Evolutionary conservation across 805 yeast species (phyloP), one percentile per base, ranked within the genome.

Genomic region (Maudiozyma bulderi): DNA sequence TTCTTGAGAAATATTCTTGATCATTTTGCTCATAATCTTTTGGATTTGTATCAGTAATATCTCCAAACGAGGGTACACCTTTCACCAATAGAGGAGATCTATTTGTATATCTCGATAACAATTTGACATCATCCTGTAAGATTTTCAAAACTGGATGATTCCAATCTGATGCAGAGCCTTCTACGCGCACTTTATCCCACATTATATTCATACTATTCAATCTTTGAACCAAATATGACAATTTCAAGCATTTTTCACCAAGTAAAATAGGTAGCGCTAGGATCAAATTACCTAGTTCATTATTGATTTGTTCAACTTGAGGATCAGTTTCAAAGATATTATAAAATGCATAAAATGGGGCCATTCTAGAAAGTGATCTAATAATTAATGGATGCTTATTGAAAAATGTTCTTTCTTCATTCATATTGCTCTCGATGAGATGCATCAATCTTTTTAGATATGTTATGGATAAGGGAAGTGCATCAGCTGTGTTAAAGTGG

Each of bases 101-200:
- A 9, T 48, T 39, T 38, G 47, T 49, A n/a, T 33, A 40, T 35
- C 43, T 41, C 13, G 50, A 44, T 2, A 58, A 26, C 30, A 40
- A 40, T 44, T 49, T 47, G 6, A 64, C 54, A 49, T 64, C 68
- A 47, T 58, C 54, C 44, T 57, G 58, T 32, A 64, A 20, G 5
- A 64, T 57, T 31, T 45, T 52, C 42, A 61, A 48, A 3, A 60
- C 59, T 1, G 68, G 68, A 49, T 64, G 67, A 29, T 45, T 51
- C 3, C 56, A 48, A 7, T 48, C 40, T 13, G 50, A 37, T n/a
- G 40, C 50, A 3, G 57, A 42, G 15, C 58, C 65, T 0, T 56
- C 47, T 7, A 58, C 50, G 47, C 55, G 48, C 1, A 63, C 52
- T 14, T 47, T 54, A 29, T 56, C 54, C 65, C 66, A 62, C 13